These are phyloP conservation scores for Peronospora tabacina DNA, from an alignment of 352 stramenopile species.

Conservation along the genomic window DNA sequence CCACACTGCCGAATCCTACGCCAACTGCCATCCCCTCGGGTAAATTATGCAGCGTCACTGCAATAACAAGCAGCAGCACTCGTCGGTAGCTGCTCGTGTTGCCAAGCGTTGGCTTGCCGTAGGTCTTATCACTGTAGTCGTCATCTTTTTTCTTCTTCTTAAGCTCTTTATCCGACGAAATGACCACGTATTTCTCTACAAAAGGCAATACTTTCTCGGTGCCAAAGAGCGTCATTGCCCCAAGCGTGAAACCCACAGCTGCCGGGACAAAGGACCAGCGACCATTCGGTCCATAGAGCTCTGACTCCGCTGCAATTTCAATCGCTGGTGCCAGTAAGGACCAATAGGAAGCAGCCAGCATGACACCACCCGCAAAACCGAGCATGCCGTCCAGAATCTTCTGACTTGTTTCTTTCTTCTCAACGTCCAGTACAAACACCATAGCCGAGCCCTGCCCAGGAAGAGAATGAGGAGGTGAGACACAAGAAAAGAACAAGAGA, in stretches of 20 bases:
- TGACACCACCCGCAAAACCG: conserved; percentile 86
- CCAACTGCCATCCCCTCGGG: conserved; percentile 86
- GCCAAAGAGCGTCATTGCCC: conserved; percentile 60
- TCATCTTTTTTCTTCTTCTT: conserved; percentile 23
- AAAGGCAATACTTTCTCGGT: conserved; percentile 61
- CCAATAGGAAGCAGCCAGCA: conserved; percentile 88
- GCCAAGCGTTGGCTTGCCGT: conserved; percentile 14
- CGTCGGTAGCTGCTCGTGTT: conserved; percentile 55
- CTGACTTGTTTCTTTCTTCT: conserved; percentile 61
- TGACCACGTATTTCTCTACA: conserved; percentile 40
- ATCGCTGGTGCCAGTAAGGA: conserved; percentile 80
- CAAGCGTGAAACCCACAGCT: conserved; percentile 76
- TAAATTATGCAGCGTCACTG: conserved; percentile 88
- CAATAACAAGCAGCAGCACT: conserved; percentile 82
- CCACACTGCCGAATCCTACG: conserved; percentile 84
- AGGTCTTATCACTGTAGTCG: conserved; percentile 32
- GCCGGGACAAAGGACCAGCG: conserved; percentile 77
- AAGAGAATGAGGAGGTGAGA: background rate
- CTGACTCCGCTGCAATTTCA: conserved; percentile 78
- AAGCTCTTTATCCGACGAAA: conserved; percentile 35
- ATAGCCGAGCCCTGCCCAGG: conserved; percentile 48
- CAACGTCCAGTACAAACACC: conserved; percentile 79
- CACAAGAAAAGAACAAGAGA: background rate
- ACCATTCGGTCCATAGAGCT: conserved; percentile 62
- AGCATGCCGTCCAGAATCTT: conserved; percentile 83